phyloP scores from a whole-genome alignment of 805 yeast species.

The Grigorovia transvaalensis region DNA sequence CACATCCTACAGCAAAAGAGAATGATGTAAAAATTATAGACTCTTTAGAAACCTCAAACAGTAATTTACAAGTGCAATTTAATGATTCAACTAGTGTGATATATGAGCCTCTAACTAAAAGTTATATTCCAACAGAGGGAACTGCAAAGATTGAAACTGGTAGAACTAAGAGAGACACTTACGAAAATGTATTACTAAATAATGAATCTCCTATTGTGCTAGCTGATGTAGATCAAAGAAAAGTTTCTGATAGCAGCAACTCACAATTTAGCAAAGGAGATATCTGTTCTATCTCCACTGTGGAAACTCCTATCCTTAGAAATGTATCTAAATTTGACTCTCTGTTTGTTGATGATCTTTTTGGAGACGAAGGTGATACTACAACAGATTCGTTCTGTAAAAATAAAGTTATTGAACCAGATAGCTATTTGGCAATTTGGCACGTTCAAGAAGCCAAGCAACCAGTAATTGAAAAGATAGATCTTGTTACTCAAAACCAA shows the following conservation, averaged over 20 bases:
- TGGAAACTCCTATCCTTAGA: conserved; percentile 5
- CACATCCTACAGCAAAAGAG: too few species aligned
- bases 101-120: background rate
- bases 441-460: conserved; percentile 19
- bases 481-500: background rate
- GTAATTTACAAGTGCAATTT: too few species aligned
- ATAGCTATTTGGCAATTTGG: conserved; percentile 25
- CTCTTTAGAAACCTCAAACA: background rate
- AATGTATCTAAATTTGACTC: conserved; percentile 12
- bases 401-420: conserved; percentile 8
- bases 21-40: too few species aligned
- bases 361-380: conserved; percentile 15
- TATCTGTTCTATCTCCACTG: background rate
- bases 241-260: background rate
- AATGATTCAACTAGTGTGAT: background rate
- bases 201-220: background rate
- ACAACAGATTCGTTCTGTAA: conserved; percentile 17
- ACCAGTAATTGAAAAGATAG: background rate
- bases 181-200: background rate
- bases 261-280: background rate
- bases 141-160: background rate
- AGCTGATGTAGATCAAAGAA: background rate
- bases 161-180: background rate
- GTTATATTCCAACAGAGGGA: background rate
- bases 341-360: conserved; percentile 20